phyloP scores from a whole-genome alignment of 441 rosid genomes.

The Aquilaria agallochum region DNA sequence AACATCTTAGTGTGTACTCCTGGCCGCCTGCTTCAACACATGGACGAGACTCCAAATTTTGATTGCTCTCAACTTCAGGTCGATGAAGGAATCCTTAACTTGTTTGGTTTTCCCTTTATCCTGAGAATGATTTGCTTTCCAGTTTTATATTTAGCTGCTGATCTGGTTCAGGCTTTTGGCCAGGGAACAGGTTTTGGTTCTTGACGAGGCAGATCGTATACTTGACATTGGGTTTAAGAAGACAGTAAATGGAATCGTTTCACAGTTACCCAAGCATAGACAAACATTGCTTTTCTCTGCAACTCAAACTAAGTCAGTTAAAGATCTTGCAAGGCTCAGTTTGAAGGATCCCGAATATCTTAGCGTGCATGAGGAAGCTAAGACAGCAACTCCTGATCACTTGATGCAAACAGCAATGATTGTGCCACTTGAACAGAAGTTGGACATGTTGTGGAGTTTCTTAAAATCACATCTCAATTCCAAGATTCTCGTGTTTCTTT shows the following conservation, averaged over 20 bases:
- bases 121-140: not conserved
- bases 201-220: constrained; percentile 97
- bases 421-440: constrained; percentile 86
- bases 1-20: constrained; percentile 93
- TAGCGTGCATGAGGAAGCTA: constrained; percentile 82
- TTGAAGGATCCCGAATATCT: constrained; percentile 93
- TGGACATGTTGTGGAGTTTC: constrained; percentile 94
- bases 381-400: constrained; percentile 74
- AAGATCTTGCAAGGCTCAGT: constrained; percentile 97
- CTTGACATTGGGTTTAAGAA: constrained; percentile 91
- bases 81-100: constrained; percentile 10
- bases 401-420: constrained; percentile 79
- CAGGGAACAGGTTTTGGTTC: constrained; percentile 77
- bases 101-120: not conserved
- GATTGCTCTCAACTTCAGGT: constrained; percentile 95
- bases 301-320: constrained; percentile 89
- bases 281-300: constrained; percentile 96
- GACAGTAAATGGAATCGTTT: constrained; percentile 73
- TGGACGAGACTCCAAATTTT: constrained; percentile 95
- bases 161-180: constrained; percentile 32
- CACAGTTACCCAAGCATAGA: constrained; percentile 79
- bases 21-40: constrained; percentile 94
- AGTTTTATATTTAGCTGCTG: constrained; percentile 16
- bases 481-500: constrained; percentile 83
- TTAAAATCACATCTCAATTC: constrained; percentile 74